Conservation (phyloP, 2,329 filamentous ascomycete genomes). For the Alternaria tenuissima region DNA sequence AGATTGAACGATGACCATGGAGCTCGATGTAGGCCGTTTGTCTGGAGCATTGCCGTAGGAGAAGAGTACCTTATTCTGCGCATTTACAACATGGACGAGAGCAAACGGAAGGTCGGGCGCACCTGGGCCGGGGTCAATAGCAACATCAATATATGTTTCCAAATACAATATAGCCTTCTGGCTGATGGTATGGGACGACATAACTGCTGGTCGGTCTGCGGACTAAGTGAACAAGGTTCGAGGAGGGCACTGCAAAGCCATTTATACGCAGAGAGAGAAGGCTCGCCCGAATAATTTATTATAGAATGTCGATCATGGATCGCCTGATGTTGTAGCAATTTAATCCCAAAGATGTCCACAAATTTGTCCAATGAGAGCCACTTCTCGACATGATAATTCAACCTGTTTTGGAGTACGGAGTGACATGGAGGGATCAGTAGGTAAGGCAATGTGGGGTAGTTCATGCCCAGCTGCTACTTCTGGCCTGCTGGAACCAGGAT, state of each 20-base stretch:
- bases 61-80: neutral
- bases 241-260: neutral
- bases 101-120: neutral
- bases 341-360: neutral
- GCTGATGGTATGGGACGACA: neutral
- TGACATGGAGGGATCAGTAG: neutral
- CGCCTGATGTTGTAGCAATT: neutral
- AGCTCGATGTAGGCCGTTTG: constrained; percentile 21
- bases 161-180: neutral
- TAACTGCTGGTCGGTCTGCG: neutral
- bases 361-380: neutral
- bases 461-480: neutral
- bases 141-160: neutral
- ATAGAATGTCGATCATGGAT: neutral
- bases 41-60: constrained; percentile 9
- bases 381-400: neutral
- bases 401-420: neutral
- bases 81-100: neutral
- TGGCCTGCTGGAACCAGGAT: neutral
- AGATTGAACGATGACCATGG: constrained; percentile 30
- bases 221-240: neutral
- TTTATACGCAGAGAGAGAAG: neutral
- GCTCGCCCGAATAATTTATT: accelerated
- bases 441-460: neutral
- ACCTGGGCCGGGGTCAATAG: neutral